A percentile compares a stretch with the other conserved stretches of the same genome.
Evolutionary conservation across 1,284 basidiomycete genomes (phyloP).

Genomic region (Sphaerobolus stellatus): DNA sequence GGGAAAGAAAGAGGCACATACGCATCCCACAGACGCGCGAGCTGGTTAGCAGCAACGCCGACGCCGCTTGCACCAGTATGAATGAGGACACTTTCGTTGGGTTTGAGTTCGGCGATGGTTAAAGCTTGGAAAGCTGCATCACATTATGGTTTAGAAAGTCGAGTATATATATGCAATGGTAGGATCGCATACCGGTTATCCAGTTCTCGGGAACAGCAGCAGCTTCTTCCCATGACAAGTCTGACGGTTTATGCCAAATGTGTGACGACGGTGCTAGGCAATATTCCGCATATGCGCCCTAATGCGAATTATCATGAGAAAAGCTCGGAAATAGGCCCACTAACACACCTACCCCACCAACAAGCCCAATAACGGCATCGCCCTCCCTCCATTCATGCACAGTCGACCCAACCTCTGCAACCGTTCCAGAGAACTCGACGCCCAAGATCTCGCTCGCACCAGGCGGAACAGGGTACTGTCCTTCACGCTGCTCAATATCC

Average conservation of each 20-base stretch:
- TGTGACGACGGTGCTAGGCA: slow-evolving; percentile 68
- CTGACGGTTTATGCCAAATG: slow-evolving; percentile 72
- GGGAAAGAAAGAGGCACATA: slow-evolving; percentile 38
- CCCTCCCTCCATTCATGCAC: slow-evolving; percentile 64
- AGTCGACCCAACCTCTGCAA: slow-evolving; percentile 59
- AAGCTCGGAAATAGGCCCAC: neutral
- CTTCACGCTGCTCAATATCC: slow-evolving; percentile 80
- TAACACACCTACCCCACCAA: slow-evolving; percentile 52
- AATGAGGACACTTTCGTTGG: slow-evolving; percentile 77
- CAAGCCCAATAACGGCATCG: slow-evolving; percentile 87
- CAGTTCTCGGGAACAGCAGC: slow-evolving; percentile 86
- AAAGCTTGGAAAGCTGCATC: slow-evolving; percentile 78
- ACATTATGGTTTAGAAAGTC: slow-evolving; percentile 4
- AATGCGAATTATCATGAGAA: neutral
- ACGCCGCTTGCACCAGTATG: slow-evolving; percentile 92
- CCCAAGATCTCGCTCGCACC: slow-evolving; percentile 80
- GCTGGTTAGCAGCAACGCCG: slow-evolving; percentile 87
- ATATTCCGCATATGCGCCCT: slow-evolving; percentile 95
- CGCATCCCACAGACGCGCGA: slow-evolving; percentile 77
- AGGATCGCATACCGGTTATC: slow-evolving; percentile 63
- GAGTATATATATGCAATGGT: too few species aligned
- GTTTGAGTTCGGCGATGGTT: slow-evolving; percentile 65
- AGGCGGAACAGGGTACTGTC: slow-evolving; percentile 76
- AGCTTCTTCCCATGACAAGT: slow-evolving; percentile 81
- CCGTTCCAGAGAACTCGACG: slow-evolving; percentile 85